Evolutionary conservation across 2,329 filamentous ascomycete species (phyloP), one percentile per base, ranked within the genome.

Genomic region (Aspergillus candidus): DNA sequence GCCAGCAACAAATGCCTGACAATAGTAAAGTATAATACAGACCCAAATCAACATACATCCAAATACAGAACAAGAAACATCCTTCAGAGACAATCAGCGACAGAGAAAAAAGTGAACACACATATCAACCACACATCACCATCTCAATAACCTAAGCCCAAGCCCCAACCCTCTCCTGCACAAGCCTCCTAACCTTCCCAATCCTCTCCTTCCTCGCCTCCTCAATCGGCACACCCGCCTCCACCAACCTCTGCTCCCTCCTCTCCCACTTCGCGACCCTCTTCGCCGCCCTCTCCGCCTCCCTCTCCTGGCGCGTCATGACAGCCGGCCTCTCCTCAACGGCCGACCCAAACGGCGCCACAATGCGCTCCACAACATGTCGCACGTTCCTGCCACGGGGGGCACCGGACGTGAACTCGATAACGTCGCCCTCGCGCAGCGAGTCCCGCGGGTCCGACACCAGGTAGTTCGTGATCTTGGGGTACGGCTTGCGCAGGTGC

Each of bases 281-380:
- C 49, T 64, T 63, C 11, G 46, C 41, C 35, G 55, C 55, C 6
- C 60, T 53, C 53, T 57, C 49, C 18, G 50, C 55, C 45, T 68
- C 58, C 12, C 66, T 59, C 50, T 70, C 64, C 46, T 59, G 58
- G 14, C 58, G 50, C 13, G 58, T 62, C 56, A 65, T 38, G 6
- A 71, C 61, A 31, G 61, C 38, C 36, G 67, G 67, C 15, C 68
- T 58, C 8, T 66, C 57, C 10, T 62, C 60, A 44, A 71, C 60
- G 1, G 53, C 45, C 3, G 42, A 40, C 1, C 63, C 68, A 45
- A 71, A 71, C 14, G 68, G 68, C 13, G 66, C 60, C 35, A 71
- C 52, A 40, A 71, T 71, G 8, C 65, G 55, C 50, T 71, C 67
- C 11, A 71, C 67, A 4, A 71, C 66, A 45, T 70, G 67, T 12